Evolutionary conservation across 2,329 filamentous ascomycete species (phyloP).

Genomic region (Phaeosphaeriaceae sp.): DNA sequence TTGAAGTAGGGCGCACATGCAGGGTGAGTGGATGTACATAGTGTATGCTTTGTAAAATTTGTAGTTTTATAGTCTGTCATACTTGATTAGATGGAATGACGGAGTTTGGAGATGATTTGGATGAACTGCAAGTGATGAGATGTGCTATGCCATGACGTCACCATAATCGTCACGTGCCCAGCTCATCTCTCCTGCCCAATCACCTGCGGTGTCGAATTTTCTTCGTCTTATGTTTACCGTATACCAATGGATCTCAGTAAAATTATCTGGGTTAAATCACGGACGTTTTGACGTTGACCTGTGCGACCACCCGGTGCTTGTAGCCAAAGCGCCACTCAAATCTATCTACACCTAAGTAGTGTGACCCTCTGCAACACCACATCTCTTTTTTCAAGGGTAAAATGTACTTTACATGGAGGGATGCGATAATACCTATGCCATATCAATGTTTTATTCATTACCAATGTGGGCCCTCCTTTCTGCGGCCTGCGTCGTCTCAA

Average conservation of each 20-base stretch:
- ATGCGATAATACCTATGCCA: slow-evolving; percentile 1
- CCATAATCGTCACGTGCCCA: background rate
- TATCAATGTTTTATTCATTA: background rate
- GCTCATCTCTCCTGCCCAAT: too few relatives aligned
- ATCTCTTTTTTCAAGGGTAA: background rate
- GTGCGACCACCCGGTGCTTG: too few relatives aligned
- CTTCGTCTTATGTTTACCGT: too few relatives aligned
- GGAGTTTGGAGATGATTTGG: too few relatives aligned
- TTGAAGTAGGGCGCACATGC: background rate
- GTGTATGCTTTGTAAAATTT: slow-evolving; percentile 11
- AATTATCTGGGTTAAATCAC: too few relatives aligned
- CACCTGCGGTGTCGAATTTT: too few relatives aligned
- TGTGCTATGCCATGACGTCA: slow-evolving; percentile 1
- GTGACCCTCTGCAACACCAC: background rate
- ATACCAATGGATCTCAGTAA: too few relatives aligned
- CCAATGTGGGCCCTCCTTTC: slow-evolving; percentile 7
- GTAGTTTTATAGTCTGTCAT: background rate
- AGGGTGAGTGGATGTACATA: background rate
- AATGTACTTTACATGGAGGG: background rate
- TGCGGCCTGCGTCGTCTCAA: slow-evolving; percentile 27
- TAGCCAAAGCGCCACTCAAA: too few relatives aligned
- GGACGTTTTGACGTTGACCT: too few relatives aligned
- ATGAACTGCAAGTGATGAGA: too few relatives aligned
- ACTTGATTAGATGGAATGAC: too few relatives aligned
- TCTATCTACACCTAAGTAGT: too few relatives aligned